Base-by-base conservation (phyloP, 1,284 basidiomycete species). In the Leccinum angustisporum region DNA sequence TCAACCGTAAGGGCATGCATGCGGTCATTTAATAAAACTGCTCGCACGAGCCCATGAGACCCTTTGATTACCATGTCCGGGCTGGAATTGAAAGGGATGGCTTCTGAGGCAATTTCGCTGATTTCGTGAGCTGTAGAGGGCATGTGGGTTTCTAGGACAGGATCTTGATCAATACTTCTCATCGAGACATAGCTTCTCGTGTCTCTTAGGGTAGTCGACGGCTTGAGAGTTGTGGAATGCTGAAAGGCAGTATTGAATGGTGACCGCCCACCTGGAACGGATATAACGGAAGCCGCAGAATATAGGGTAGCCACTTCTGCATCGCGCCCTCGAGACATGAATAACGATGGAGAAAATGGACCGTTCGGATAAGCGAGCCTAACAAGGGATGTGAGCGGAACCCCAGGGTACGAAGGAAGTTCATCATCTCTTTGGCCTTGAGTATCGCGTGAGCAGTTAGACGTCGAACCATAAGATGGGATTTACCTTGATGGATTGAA, bases 1-100 rank as follows among this genome's bases (percentile, higher is more conserved):
- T 98, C 92, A 46, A 98, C 88, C 0, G 95, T 95, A 58, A 99
- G 77, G 5, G 91, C 95, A 72, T 98, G 96, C 62, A 96, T 83
- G 43, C 95, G 84, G 72, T 98, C 95, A 75, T 96, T 98, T 54
- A 99, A 80, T 63, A 95, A 81, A 27, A 90, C 79, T 6, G 87
- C 90, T 25, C 96, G 84, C 56, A 97, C 89, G 11, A 98, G 83
- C 5, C 97, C 97, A 61, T 87, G 83, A 53, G 89, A 86, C 6
- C 97, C 97, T 3, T 77, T 69, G 54, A 98, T 90, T 10, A 91
- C 76, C 56, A 86, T 83, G 67, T 93, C 91, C 0, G 96, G 91
- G 8, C 72, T 70, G 1, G 72, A 62, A 5, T 83, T 82, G 10
- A 87, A 71, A 3, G 95, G 94, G 0, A 80, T 77, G 0, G 95